Conservation (phyloP, 1,139 yeast genomes). For the Lodderomyces margitis region DNA sequence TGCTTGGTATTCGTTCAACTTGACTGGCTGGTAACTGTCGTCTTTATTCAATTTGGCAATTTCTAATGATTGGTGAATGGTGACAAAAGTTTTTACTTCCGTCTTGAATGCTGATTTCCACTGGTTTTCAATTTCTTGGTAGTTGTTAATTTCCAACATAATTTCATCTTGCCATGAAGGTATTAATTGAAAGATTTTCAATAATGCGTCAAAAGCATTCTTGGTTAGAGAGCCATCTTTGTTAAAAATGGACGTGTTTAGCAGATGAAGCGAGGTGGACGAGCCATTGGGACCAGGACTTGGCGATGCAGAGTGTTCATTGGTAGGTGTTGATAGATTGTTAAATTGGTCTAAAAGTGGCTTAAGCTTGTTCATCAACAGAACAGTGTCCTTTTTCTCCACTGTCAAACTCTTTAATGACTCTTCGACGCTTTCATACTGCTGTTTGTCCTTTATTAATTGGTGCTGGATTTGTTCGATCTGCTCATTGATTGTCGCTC, state of each 20-base stretch:
- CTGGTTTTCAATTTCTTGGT: constrained; percentile 30
- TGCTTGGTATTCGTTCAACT: constrained; percentile 39
- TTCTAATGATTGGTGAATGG: constrained; percentile 32
- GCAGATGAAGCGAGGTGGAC: constrained; percentile 7
- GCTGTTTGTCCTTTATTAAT: constrained; percentile 13
- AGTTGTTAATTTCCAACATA: constrained; percentile 27
- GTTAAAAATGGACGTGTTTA: constrained; percentile 22
- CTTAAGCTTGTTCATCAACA: constrained; percentile 21
- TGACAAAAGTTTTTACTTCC: constrained; percentile 33
- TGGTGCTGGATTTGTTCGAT: constrained; percentile 15
- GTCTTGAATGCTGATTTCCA: constrained; percentile 34
- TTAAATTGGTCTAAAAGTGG: constrained; percentile 31
- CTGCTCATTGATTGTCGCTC: constrained; percentile 18
- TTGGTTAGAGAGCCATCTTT: constrained; percentile 34
- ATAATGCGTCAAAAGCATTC: constrained; percentile 27
- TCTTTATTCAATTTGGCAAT: constrained; percentile 27
- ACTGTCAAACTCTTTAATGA: constrained; percentile 20
- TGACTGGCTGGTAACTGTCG: constrained; percentile 32
- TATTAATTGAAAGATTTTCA: constrained; percentile 23
- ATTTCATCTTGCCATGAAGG: constrained; percentile 41
- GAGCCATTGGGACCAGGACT: constrained; percentile 9
- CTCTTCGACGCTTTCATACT: constrained; percentile 28
- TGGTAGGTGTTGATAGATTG: constrained; percentile 2
- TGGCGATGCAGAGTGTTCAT: constrained; percentile 9
- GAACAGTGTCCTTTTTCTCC: constrained; percentile 27